phyloP scores from a whole-genome alignment of 495 filamentous ascomycete species.

The Penicillium canescens region DNA sequence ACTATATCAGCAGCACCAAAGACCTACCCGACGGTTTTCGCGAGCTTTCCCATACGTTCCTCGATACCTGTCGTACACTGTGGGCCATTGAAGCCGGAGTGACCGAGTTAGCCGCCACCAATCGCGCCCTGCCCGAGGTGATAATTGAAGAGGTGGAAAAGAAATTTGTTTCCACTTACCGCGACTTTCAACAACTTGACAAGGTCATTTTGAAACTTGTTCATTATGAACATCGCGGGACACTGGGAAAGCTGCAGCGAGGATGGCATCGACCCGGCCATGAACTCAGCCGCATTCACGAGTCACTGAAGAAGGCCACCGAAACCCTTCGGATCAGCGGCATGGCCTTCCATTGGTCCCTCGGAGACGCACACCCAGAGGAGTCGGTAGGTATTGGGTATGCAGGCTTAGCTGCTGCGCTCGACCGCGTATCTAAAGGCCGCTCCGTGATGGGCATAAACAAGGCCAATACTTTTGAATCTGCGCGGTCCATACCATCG shows the following conservation, averaged over 20 bases:
- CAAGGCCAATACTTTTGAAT: slow-evolving; percentile 11
- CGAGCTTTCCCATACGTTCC: slow-evolving; percentile 49
- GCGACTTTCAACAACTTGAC: slow-evolving; percentile 51
- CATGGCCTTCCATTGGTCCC: slow-evolving; percentile 27
- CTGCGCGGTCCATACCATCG: slow-evolving; percentile 4
- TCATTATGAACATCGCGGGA: slow-evolving; percentile 47
- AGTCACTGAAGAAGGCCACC: slow-evolving; percentile 21
- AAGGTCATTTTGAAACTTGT: slow-evolving; percentile 49
- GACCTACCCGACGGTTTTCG: slow-evolving; percentile 44
- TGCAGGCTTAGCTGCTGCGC: slow-evolving; percentile 23
- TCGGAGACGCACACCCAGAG: slow-evolving; percentile 19
- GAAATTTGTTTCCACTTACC: slow-evolving; percentile 44
- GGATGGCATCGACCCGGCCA: slow-evolving; percentile 41
- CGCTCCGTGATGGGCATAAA: slow-evolving; percentile 23
- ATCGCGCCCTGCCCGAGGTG: slow-evolving; percentile 43
- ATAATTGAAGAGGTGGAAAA: slow-evolving; percentile 51
- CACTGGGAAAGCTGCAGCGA: slow-evolving; percentile 48
- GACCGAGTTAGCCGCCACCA: slow-evolving; percentile 34
- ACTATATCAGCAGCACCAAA: too few species aligned
- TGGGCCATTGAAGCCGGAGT: slow-evolving; percentile 54
- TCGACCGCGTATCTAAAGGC: slow-evolving; percentile 26
- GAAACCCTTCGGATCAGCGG: too few species aligned
- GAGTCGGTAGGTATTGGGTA: slow-evolving; percentile 27
- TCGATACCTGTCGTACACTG: slow-evolving; percentile 51
- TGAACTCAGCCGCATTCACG: slow-evolving; percentile 22